Percentiles rank a stretch among this genome's conserved stretches.
phyloP scores from a whole-genome alignment of 352 stramenopile species.

The Phytophthora nicotianae region DNA sequence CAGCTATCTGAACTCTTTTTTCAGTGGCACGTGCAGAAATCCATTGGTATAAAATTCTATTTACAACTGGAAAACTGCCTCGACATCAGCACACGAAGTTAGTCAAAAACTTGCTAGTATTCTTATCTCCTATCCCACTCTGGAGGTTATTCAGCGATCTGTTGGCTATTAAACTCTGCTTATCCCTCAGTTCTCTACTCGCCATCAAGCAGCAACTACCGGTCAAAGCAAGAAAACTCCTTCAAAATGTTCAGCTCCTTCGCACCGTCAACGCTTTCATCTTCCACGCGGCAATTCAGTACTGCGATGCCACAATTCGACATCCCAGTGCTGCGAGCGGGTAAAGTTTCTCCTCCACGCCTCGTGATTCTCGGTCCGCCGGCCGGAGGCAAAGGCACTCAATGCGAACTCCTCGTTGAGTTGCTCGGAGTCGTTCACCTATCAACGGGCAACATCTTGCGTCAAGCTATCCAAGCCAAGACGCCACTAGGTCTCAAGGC shows the following conservation, averaged over 20 bases:
- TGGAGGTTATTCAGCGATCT: conserved; percentile 15
- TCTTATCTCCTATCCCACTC: conserved; percentile 22
- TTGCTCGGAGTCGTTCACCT: conserved; percentile 92
- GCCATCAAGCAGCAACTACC: conserved; percentile 4
- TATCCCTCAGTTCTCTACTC: conserved; percentile 22
- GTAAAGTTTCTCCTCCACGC: conserved; percentile 29
- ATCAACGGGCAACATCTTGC: conserved; percentile 93
- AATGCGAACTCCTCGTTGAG: conserved; percentile 91
- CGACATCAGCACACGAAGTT: conserved; percentile 19
- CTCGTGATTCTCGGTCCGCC: conserved; percentile 92
- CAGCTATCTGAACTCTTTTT: too few species aligned
- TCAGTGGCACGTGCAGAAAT: too few species aligned
- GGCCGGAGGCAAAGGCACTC: conserved; percentile 93
- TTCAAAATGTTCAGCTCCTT: conserved; percentile 7
- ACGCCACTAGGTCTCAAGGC: conserved; percentile 67
- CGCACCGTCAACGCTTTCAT: not conserved
- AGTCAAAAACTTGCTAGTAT: conserved; percentile 1
- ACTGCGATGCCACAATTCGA: not conserved
- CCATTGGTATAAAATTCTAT: too few species aligned
- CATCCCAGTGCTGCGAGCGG: conserved; percentile 5
- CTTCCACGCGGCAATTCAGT: conserved; percentile 17
- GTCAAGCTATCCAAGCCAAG: conserved; percentile 80
- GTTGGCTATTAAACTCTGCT: not conserved
- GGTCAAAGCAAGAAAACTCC: not conserved
- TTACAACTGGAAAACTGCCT: not conserved